phyloP scores from a whole-genome alignment of 2,329 filamentous ascomycete species.

The Knufia petricola region DNA sequence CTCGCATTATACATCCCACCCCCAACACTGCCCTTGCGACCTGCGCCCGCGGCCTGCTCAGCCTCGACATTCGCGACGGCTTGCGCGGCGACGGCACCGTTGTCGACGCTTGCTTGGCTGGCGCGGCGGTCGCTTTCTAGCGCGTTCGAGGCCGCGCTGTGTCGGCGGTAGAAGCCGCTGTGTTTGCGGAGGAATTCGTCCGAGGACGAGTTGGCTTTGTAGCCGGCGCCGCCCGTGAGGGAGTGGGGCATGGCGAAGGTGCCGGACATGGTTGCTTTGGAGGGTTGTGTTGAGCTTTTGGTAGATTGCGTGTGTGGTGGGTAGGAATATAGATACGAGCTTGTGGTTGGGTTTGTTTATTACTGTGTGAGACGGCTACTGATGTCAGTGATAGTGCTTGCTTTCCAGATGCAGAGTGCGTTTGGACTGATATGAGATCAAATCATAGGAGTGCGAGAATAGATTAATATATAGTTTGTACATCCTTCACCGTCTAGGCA shows the following conservation, averaged over 20 bases:
- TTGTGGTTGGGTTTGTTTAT: no score
- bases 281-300: neutral
- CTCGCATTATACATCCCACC: slow-evolving; percentile 7
- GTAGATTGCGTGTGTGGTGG: no score
- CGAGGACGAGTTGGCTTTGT: slow-evolving; percentile 22
- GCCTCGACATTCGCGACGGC: slow-evolving; percentile 17
- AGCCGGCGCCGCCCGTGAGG: slow-evolving; percentile 21
- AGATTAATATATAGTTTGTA: neutral
- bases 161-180: slow-evolving; percentile 21
- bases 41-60: slow-evolving; percentile 8
- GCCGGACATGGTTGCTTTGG: slow-evolving; percentile 18
- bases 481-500: neutral
- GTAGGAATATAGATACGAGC: no score
- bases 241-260: slow-evolving; percentile 21
- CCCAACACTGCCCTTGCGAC: slow-evolving; percentile 13
- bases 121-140: slow-evolving; percentile 20
- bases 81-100: slow-evolving; percentile 14
- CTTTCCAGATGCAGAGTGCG: no score
- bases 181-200: slow-evolving; percentile 23
- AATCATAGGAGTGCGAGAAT: neutral
- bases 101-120: slow-evolving; percentile 16
- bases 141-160: slow-evolving; percentile 21
- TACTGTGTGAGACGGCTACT: no score
- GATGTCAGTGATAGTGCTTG: no score
- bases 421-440: no score